Conservation (phyloP, 345 rosid species). For the Syzygium jambos region DNA sequence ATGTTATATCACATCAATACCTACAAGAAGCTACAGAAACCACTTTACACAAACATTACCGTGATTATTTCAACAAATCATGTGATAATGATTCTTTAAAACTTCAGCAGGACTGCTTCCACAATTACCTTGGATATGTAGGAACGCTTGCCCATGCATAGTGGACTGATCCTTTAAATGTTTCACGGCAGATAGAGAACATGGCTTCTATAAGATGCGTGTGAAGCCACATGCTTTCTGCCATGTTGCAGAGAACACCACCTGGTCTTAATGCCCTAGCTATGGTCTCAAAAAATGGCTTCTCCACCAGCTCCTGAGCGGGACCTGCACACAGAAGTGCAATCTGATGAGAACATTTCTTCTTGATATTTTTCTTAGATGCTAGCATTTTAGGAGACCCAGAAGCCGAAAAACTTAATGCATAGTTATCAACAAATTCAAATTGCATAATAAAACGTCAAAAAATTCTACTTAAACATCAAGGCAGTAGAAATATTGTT, state of each 20-base stretch:
- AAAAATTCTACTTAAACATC: background rate
- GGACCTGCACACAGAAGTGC: conserved; percentile 42
- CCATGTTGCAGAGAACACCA: conserved; percentile 94
- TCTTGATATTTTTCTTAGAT: background rate
- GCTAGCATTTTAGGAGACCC: background rate
- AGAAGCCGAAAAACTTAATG: background rate
- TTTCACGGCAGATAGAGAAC: conserved; percentile 62
- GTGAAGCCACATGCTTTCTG: conserved; percentile 99
- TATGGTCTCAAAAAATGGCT: conserved; percentile 79
- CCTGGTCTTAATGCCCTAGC: conserved; percentile 85
- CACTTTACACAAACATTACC: background rate
- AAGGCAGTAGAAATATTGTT: background rate
- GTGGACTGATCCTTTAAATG: conserved; percentile 73
- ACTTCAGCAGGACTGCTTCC: background rate
- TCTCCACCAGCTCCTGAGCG: conserved; percentile 89
- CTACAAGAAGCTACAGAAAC: background rate
- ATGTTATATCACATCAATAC: background rate
- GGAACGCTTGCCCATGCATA: conserved; percentile 99
- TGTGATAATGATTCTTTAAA: background rate
- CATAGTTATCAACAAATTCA: background rate
- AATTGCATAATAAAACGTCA: background rate
- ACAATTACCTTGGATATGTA: conserved; percentile 79
- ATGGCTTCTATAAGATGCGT: conserved; percentile 88
- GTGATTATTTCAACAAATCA: background rate
- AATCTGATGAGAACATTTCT: background rate